phyloP scores from a whole-genome alignment of 2,329 filamentous ascomycete species.

The Macroventuria anomochaeta region DNA sequence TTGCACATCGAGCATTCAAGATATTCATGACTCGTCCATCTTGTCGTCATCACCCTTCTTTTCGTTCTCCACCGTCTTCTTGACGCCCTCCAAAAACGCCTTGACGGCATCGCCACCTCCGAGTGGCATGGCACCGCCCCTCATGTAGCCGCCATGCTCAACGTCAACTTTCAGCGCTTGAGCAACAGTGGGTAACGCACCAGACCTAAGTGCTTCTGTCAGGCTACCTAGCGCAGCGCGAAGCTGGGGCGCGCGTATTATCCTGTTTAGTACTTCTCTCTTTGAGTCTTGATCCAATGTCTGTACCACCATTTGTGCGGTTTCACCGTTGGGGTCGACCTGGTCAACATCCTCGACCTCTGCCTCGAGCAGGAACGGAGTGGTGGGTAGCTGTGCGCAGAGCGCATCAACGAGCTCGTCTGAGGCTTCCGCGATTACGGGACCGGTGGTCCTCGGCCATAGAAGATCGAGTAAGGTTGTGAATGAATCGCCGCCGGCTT shows the following conservation, averaged over 20 bases:
- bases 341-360: conserved; percentile 67
- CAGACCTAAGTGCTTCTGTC: conserved; percentile 86
- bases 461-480: conserved; percentile 88
- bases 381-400: conserved; percentile 77
- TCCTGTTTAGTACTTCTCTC: conserved; percentile 77
- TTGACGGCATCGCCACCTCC: conserved; percentile 89
- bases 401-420: conserved; percentile 72
- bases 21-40: conserved; percentile 44
- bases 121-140: conserved; percentile 78
- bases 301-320: conserved; percentile 74
- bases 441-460: conserved; percentile 76
- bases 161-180: conserved; percentile 84
- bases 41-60: conserved; percentile 35
- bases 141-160: conserved; percentile 82
- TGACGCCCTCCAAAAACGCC: conserved; percentile 89
- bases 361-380: conserved; percentile 77
- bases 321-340: conserved; percentile 71
- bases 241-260: conserved; percentile 89
- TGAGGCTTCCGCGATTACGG: conserved; percentile 74
- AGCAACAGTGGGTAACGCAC: conserved; percentile 86
- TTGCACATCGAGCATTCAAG: neutral
- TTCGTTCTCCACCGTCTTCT: conserved; percentile 71
- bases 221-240: conserved; percentile 83
- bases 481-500: conserved; percentile 66
- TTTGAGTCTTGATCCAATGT: conserved; percentile 79